Base-by-base conservation (phyloP, 169 alveolate species). In the Plasmodium inui region DNA sequence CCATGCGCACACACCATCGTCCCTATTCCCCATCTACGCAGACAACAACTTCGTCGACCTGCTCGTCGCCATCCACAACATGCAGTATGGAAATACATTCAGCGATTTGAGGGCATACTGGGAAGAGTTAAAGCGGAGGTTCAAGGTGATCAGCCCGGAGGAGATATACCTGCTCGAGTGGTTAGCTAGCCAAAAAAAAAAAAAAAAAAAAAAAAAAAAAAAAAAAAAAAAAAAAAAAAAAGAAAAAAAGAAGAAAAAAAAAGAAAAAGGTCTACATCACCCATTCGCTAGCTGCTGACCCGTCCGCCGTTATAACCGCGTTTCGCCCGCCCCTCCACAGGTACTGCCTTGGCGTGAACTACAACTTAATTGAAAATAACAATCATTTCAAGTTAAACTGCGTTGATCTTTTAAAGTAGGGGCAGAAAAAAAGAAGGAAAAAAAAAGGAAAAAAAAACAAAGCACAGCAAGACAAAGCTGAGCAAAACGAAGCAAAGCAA, bases 361-460 rank as follows among this genome's bases (percentile, higher is more conserved):
- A 76, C 78, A 88, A 88, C 67, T 55, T 88, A 78, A 88, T 88
- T 78, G 74, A 88, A 79, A 88, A 88, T 30, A 79, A 78, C 70
- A 88, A 78, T 88, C 94, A 74, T 26, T 88, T 37, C 41, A 88
- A 88, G 94, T 88, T 88, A 88, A 76, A 88, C 22, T 88, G 94
- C 82, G 94, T 88, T 28, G 94, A 88, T 61, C 94, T 88, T 79
- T 88, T 88, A 50, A 88, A 88, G 44, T 88, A 88, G 70, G 26
- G 70, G 30, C 14, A 1, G 17, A 37, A 55, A 86, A 44, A 74
- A 55, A 76, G 34, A 67, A 28, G 12, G 32, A 19, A n/a, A 50
- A 85, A 50, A 72, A 71, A 41, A 7, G 92, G 32, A 83, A n/a
- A 50, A 39, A 53, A 34, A 70, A 83, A 39, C 19, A 19, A 46